phyloP scores from a whole-genome alignment of 1,284 basidiomycete genomes.

The Cerioporus squamosus region DNA sequence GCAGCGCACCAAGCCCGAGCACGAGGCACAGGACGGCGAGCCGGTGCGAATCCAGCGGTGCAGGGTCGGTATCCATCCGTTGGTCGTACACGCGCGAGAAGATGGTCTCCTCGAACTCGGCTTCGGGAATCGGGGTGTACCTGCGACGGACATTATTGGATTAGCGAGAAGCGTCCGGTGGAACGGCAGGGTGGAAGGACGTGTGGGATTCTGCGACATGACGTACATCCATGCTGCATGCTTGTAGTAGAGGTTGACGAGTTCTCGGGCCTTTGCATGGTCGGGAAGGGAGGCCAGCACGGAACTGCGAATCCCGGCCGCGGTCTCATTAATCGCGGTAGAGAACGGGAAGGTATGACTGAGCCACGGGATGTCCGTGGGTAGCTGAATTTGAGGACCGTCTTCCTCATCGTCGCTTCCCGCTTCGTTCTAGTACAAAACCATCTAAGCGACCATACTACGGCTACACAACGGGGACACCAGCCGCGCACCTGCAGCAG shows the following conservation, averaged over 20 bases:
- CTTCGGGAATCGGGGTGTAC: constrained; percentile 64
- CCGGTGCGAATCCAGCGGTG: constrained; percentile 50
- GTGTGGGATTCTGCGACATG: constrained; percentile 6
- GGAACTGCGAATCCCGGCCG: constrained; percentile 45
- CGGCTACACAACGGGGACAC: constrained; percentile 13
- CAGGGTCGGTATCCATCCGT: constrained; percentile 40
- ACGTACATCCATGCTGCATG: constrained; percentile 74
- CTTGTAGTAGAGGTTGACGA: constrained; percentile 59
- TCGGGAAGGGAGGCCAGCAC: constrained; percentile 54
- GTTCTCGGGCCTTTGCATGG: constrained; percentile 43
- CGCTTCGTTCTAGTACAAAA: constrained; percentile 54
- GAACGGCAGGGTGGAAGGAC: constrained; percentile 11
- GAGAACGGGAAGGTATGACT: constrained; percentile 64
- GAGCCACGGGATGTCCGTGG: constrained; percentile 60
- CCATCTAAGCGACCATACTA: constrained; percentile 12
- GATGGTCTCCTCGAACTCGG: constrained; percentile 55
- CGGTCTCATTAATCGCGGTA: constrained; percentile 44
- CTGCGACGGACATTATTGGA: constrained; percentile 34
- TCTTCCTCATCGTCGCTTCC: constrained; percentile 57
- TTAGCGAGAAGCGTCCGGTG: constrained; percentile 18
- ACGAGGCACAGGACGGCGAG: constrained; percentile 41
- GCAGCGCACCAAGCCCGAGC: constrained; percentile 38
- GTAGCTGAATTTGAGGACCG: constrained; percentile 44
- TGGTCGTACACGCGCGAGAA: constrained; percentile 58
- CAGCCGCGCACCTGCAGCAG: constrained; percentile 37